These are phyloP conservation scores for Castanospermum australe DNA, from an alignment of 306 rosid species.

Conservation along the genomic window DNA sequence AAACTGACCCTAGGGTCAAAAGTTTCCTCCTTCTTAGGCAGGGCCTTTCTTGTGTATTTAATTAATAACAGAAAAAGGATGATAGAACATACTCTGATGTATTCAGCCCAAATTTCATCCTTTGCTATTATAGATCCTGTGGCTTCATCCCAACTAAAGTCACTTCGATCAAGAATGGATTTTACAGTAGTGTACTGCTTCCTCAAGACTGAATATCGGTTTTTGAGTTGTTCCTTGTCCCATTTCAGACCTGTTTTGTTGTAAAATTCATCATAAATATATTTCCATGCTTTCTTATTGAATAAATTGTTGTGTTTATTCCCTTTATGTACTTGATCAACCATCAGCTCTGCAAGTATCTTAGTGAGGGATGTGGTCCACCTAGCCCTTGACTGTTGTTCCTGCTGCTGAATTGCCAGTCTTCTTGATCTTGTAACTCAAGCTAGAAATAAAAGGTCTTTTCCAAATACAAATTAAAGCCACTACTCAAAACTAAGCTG, in stretches of 20 bases:
- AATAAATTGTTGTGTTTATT: slow-evolving; percentile 50
- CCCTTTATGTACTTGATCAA: slow-evolving; percentile 64
- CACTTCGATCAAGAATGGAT: slow-evolving; percentile 53
- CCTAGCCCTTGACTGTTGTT: slow-evolving; percentile 65
- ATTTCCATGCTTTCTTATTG: slow-evolving; percentile 71
- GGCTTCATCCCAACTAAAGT: slow-evolving; percentile 66
- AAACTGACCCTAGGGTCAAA: not conserved
- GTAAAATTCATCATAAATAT: slow-evolving; percentile 62
- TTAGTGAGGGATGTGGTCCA: slow-evolving; percentile 68
- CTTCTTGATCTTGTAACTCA: slow-evolving; percentile 47
- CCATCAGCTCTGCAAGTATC: slow-evolving; percentile 62
- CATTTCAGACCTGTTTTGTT: slow-evolving; percentile 63
- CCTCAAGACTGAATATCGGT: slow-evolving; percentile 66
- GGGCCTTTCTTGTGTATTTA: not conserved
- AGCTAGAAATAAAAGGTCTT: too few relatives aligned
- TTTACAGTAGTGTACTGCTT: slow-evolving; percentile 54
- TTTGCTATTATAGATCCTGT: slow-evolving; percentile 53
- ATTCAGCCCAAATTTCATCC: slow-evolving; percentile 61
- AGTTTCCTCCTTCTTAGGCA: slow-evolving; percentile 23
- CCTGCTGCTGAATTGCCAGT: slow-evolving; percentile 48
- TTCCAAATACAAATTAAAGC: too few relatives aligned
- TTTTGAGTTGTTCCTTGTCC: slow-evolving; percentile 84
- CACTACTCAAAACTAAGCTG: too few relatives aligned
- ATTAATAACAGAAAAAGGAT: not conserved
- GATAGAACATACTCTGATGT: slow-evolving; percentile 57